Percentiles rank a stretch among this genome's conserved stretches.
phyloP scores from a whole-genome alignment of 176 grass and related monocot species.

The Olyra latifolia region DNA sequence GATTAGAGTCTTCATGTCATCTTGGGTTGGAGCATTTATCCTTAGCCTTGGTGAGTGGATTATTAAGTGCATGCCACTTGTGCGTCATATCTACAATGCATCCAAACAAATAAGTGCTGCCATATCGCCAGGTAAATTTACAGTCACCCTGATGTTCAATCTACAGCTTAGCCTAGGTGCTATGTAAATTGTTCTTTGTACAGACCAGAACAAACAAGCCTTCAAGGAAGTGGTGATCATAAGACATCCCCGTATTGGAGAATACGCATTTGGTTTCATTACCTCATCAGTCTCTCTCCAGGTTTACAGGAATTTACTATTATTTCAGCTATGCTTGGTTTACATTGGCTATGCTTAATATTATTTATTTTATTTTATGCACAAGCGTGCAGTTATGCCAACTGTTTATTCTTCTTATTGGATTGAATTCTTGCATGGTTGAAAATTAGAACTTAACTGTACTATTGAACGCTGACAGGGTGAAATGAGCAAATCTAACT shows the following conservation, averaged over 20 bases:
- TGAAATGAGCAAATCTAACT: neutral
- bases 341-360: neutral
- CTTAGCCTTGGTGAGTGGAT: conserved; percentile 98
- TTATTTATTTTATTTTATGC: too few relatives aligned
- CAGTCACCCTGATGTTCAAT: neutral
- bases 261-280: conserved; percentile 98
- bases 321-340: neutral
- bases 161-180: neutral
- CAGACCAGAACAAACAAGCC: conserved; percentile 98
- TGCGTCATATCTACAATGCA: conserved; percentile 98
- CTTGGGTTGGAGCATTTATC: conserved; percentile 90
- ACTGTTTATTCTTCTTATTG: neutral
- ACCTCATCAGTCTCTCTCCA: conserved; percentile 93
- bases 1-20: conserved; percentile 96
- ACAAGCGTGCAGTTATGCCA: too few relatives aligned
- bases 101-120: conserved; percentile 99
- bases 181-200: conserved; percentile 30
- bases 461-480: neutral
- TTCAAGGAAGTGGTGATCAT: conserved; percentile 99
- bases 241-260: conserved; percentile 89
- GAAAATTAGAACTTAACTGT: neutral
- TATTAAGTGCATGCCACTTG: conserved; percentile 97
- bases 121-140: conserved; percentile 83
- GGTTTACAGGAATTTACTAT: conserved; percentile 40
- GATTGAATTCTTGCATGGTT: neutral